Percentiles rank a stretch among this genome's conserved stretches.
These are phyloP conservation scores for Colletotrichum sp. DNA, from an alignment of 2,329 filamentous ascomycete species.

Conservation along the genomic window DNA sequence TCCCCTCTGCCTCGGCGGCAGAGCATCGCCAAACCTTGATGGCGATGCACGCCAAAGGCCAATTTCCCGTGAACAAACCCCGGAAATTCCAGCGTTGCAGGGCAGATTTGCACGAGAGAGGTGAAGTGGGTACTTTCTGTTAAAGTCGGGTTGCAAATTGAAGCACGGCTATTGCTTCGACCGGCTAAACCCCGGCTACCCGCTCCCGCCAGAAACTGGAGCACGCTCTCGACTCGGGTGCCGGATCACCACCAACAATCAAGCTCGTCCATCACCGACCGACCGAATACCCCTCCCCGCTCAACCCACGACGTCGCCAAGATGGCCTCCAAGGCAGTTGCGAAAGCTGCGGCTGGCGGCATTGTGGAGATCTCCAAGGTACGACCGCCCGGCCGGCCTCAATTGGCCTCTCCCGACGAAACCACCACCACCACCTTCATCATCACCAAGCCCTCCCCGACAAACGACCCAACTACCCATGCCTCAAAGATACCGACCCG, in stretches of 20 bases:
- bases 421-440: not conserved
- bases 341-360: constrained; percentile 56
- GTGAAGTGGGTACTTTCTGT: constrained; percentile 8
- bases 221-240: constrained; percentile 12
- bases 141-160: constrained; percentile 13
- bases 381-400: constrained; percentile 26
- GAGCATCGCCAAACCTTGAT: not conserved
- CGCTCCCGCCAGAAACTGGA: constrained; percentile 14
- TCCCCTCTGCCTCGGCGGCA: not conserved
- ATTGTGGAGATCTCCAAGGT: constrained; percentile 66
- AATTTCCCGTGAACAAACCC: not conserved
- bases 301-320: constrained; percentile 33
- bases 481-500: not conserved
- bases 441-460: constrained; percentile 3
- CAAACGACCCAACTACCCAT: not conserved
- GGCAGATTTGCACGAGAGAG: not conserved
- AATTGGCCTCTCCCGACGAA: constrained; percentile 4
- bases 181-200: constrained; percentile 15
- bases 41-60: not conserved
- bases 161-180: constrained; percentile 21
- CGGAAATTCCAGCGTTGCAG: not conserved
- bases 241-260: constrained; percentile 12
- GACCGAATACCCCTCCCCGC: constrained; percentile 10
- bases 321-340: constrained; percentile 67
- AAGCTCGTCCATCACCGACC: constrained; percentile 9